Evolutionary conservation across 2,329 filamentous ascomycete species (phyloP).

Genomic region (Periconia sp.): DNA sequence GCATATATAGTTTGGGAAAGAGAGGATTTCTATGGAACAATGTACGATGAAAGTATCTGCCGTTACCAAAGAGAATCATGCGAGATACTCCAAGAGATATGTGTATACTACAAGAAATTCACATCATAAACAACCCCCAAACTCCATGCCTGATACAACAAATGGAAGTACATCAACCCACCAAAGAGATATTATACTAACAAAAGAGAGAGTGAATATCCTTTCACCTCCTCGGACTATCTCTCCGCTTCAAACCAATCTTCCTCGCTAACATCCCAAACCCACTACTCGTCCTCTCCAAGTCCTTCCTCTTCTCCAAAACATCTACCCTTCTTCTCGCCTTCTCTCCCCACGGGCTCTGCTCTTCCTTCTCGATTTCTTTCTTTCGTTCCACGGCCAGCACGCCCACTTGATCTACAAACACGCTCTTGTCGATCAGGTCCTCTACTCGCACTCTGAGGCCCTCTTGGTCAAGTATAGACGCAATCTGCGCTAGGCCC

Average conservation of each 20-base stretch:
- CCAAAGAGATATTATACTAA: background rate
- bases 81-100: too few relatives aligned
- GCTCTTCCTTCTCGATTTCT: slow-evolving; percentile 33
- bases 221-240: slow-evolving; percentile 4
- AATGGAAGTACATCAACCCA: too few relatives aligned
- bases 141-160: too few relatives aligned
- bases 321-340: slow-evolving; percentile 11
- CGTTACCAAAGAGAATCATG: too few relatives aligned
- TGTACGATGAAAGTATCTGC: too few relatives aligned
- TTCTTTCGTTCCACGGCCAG: slow-evolving; percentile 32
- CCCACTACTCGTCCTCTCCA: slow-evolving; percentile 25
- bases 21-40: too few relatives aligned
- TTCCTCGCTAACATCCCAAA: slow-evolving; percentile 17
- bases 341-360: slow-evolving; percentile 40
- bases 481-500: slow-evolving; percentile 38
- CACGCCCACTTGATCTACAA: slow-evolving; percentile 36
- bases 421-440: slow-evolving; percentile 36
- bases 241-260: slow-evolving; percentile 27
- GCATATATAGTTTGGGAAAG: too few relatives aligned
- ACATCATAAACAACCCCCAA: too few relatives aligned
- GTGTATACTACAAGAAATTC: too few relatives aligned
- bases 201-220: too few relatives aligned
- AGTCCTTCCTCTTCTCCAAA: slow-evolving; percentile 2
- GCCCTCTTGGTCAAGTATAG: slow-evolving; percentile 34
- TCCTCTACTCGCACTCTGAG: slow-evolving; percentile 37